Conservation (phyloP, 2,329 filamentous ascomycete genomes). For the Pseudopithomyces chartarum region DNA sequence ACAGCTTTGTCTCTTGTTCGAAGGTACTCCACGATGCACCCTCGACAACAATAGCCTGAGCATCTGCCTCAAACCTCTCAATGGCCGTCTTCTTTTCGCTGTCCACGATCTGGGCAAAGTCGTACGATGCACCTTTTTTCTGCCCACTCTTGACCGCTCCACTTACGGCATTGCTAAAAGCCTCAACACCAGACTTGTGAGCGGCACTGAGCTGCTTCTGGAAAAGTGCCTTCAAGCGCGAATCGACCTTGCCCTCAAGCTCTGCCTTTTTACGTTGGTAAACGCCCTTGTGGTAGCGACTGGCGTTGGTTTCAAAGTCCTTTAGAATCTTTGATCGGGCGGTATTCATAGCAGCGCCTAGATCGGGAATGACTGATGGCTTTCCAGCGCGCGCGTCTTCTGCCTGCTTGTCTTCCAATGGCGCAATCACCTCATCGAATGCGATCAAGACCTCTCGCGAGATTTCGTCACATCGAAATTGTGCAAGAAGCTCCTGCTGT, state of each 20-base stretch:
- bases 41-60: constrained; percentile 73
- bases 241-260: constrained; percentile 83
- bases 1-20: constrained; percentile 76
- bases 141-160: constrained; percentile 87
- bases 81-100: constrained; percentile 79
- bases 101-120: constrained; percentile 92
- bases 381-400: constrained; percentile 75
- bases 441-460: constrained; percentile 81
- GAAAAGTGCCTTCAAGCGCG: constrained; percentile 85
- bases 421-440: constrained; percentile 81
- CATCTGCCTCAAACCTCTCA: constrained; percentile 75
- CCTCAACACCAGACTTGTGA: constrained; percentile 83
- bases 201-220: constrained; percentile 85
- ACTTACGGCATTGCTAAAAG: constrained; percentile 88
- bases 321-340: constrained; percentile 76
- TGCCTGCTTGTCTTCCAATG: constrained; percentile 84
- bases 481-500: constrained; percentile 93
- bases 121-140: constrained; percentile 87
- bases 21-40: constrained; percentile 89
- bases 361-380: constrained; percentile 71
- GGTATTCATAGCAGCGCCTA: constrained; percentile 74
- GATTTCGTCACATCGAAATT: constrained; percentile 98
- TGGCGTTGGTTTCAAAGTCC: constrained; percentile 88
- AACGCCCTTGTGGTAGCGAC: constrained; percentile 95
- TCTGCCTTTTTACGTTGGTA: constrained; percentile 85